Evolutionary conservation across 805 yeast genomes (phyloP), one percentile per base, ranked within the genome.

Genomic region (Candida palmyrensis): DNA sequence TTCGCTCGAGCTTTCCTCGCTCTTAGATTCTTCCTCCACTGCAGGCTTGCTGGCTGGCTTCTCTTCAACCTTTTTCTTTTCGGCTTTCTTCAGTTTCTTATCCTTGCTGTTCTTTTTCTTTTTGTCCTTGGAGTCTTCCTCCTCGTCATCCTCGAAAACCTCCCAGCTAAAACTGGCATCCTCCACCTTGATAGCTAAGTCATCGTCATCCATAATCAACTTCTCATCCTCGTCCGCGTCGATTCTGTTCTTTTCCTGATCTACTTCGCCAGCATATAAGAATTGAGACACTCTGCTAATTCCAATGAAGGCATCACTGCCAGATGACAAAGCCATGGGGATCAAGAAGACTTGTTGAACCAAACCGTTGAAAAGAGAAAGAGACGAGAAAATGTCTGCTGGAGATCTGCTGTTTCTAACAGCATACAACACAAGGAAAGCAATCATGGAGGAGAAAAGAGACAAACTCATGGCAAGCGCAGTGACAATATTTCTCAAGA

Each of bases 81-180:
- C 23, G 30, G 39, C 34, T 27, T 31, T 4, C 37, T 33, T 3
- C n/a, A 8, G 15, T 12, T 20, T 14, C 18, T 28, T 21, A 33
- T 35, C 10, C 18, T 37, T 29, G 10, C 23, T 23, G 8, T 29
- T 33, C 30, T 32, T 42, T 25, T 53, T 31, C 56, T 68, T 51
- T 63, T 72, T 12, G 53, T 57, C 29, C 17, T 27, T 32, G 17
- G 32, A 34, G 9, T 44, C 44, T 12, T 47, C 51, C 13, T 36
- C 37, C 4, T 40, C 48, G 3, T 40, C 49, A 10, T 37, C 39
- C 13, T 41, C 48, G 31, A 51, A 56, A 3, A 43, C 23, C 33
- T 75, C 82, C 95, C 95, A 86, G 36, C 69, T 68, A 47, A 85
- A 86, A 1, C 68, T 52, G 6, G 78, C 94, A 37, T 74, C 40